Evolutionary conservation across 257 asterid species (phyloP).

Genomic region (Gentiana straminea): DNA sequence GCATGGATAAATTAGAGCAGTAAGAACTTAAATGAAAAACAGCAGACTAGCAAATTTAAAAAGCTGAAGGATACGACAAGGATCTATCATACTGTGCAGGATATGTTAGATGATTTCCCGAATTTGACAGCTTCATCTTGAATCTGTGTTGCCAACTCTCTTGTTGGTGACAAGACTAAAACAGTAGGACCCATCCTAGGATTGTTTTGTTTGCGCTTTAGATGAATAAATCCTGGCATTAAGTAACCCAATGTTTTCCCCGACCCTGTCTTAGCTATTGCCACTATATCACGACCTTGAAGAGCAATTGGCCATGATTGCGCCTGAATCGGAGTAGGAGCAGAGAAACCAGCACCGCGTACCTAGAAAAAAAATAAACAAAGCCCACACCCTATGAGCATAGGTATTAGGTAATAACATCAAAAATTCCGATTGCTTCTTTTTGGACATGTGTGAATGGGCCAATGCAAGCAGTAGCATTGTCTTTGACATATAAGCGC

Average conservation of each 20-base stretch:
- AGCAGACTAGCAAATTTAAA: neutral
- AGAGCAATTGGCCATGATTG: conserved; percentile 98
- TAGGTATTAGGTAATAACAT: conserved; percentile 20
- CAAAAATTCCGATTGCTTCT: conserved; percentile 23
- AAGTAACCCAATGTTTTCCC: conserved; percentile 93
- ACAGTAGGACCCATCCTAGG: conserved; percentile 83
- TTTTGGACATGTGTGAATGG: conserved; percentile 36
- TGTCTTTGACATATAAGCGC: conserved; percentile 49
- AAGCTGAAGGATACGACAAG: neutral
- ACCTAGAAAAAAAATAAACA: conserved; percentile 54
- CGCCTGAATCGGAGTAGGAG: conserved; percentile 97
- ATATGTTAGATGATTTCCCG: conserved; percentile 67
- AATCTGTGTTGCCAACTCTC: conserved; percentile 96
- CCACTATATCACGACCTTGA: conserved; percentile 84
- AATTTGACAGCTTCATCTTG: conserved; percentile 89
- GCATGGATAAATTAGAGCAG: no score
- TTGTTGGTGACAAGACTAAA: conserved; percentile 85
- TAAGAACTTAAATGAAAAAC: no score
- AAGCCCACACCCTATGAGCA: conserved; percentile 29
- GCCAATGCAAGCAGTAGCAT: conserved; percentile 64
- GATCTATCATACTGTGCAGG: conserved; percentile 62
- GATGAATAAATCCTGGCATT: conserved; percentile 78
- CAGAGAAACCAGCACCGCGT: conserved; percentile 75
- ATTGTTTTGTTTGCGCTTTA: conserved; percentile 45
- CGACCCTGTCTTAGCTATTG: conserved; percentile 97